Base-by-base conservation (phyloP, 2,329 filamentous ascomycete genomes). In the Leptographium lundbergii region DNA sequence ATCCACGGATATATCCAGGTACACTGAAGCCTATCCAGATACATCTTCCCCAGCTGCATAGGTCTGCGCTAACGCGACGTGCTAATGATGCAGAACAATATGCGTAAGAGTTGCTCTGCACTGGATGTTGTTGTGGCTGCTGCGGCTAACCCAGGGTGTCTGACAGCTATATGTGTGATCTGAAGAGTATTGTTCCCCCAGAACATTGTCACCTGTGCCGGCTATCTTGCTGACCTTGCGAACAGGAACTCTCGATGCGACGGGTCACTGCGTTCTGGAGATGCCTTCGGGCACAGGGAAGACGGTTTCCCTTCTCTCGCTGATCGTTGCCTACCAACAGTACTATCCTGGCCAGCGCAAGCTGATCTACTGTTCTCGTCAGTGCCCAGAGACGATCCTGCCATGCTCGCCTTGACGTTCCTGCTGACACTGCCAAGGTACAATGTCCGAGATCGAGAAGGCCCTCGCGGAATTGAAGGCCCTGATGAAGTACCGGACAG, bases 401-500 rank as follows among this genome's bases (percentile, higher is more conserved):
- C 4, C 6, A n/a, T 36, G 29, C 4, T 3, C 4, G 29, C 13
- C 19, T 24, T 24, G 29, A 24, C 11, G 6, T 25, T 6, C 4
- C 42, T 34, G 14, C 36, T 17, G 56, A 42, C 29, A 13, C 25
- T 25, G 22, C 19, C 4, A 55, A 84, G 81, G 81, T 75, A 99
- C 94, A 59, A 99, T 99, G 91, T 99, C 94, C 45, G 94, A 99
- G 75, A 99, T 99, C 68, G 94, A 99, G 71, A 99, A 99, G 74
- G 94, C 95, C 0, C 74, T 99, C 57, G 89, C 89, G 11, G 94
- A 99, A 72, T 72, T 99, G 66, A 91, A 94, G 70, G 86, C 85
- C 27, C 74, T 99, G 57, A 99, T 99, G 91, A 95, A 95, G 69
- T 97, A 96, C 69, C 87, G 94, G 19, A 77, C 89, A 6, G 82